Evolutionary conservation across 2,329 filamentous ascomycete species (phyloP).

Genomic region (Septoria linicola): DNA sequence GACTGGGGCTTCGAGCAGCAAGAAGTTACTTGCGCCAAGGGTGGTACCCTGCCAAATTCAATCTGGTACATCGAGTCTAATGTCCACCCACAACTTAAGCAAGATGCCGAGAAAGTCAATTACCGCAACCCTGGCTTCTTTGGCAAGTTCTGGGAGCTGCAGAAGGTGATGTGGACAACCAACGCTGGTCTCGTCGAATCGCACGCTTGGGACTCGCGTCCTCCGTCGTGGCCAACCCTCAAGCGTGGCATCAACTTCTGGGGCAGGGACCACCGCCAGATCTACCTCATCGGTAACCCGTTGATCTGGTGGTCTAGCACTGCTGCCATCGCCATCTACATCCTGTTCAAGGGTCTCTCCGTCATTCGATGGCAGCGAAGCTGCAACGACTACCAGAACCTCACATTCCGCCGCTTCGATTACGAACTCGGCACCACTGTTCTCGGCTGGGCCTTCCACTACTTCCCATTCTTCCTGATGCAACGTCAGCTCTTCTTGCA

Average conservation of each 20-base stretch:
- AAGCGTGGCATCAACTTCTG: slow-evolving; percentile 98
- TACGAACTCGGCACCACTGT: slow-evolving; percentile 91
- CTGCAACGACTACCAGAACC: slow-evolving; percentile 78
- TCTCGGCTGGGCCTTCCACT: slow-evolving; percentile 94
- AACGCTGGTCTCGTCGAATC: slow-evolving; percentile 95
- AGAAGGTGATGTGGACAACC: slow-evolving; percentile 98
- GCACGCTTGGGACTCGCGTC: slow-evolving; percentile 96
- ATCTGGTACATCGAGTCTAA: slow-evolving; percentile 96
- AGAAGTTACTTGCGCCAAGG: slow-evolving; percentile 94
- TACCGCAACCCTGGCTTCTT: slow-evolving; percentile 94
- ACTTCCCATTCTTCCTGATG: slow-evolving; percentile 99
- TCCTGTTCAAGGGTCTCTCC: slow-evolving; percentile 81
- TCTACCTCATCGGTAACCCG: slow-evolving; percentile 94
- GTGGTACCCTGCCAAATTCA: slow-evolving; percentile 91
- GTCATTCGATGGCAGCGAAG: slow-evolving; percentile 92
- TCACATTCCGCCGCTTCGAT: slow-evolving; percentile 92
- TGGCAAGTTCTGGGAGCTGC: slow-evolving; percentile 95
- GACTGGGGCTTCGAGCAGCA: slow-evolving; percentile 98
- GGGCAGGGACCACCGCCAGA: slow-evolving; percentile 89
- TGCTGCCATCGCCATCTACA: slow-evolving; percentile 71
- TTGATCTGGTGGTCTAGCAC: slow-evolving; percentile 92
- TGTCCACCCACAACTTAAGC: slow-evolving; percentile 72
- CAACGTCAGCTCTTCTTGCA: slow-evolving; percentile 96
- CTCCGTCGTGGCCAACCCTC: slow-evolving; percentile 87
- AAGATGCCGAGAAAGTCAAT: slow-evolving; percentile 86